Evolutionary conservation across 495 filamentous ascomycete species (phyloP).

Genomic region (Elasticomyces elasticus): DNA sequence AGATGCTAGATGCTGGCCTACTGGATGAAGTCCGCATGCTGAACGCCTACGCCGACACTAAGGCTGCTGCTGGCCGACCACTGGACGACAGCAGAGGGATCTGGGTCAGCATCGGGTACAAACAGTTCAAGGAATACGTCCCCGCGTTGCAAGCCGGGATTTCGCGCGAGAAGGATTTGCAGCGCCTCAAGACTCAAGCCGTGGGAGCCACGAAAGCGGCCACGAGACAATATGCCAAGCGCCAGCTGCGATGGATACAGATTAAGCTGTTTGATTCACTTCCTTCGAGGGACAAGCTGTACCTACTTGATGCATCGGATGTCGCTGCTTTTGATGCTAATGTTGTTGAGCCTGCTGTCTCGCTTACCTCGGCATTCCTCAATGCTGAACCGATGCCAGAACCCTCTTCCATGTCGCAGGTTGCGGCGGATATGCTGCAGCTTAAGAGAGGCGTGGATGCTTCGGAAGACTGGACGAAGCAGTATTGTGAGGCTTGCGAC

Average conservation of each 20-base stretch:
- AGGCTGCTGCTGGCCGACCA: constrained; percentile 38
- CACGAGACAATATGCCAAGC: constrained; percentile 76
- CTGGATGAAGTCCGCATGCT: constrained; percentile 56
- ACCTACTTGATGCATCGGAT: constrained; percentile 66
- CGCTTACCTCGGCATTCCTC: constrained; percentile 53
- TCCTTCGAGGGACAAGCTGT: constrained; percentile 45
- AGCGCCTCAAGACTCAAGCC: constrained; percentile 35
- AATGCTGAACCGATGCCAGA: constrained; percentile 42
- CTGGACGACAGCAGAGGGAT: constrained; percentile 72
- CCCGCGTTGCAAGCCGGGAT: constrained; percentile 36
- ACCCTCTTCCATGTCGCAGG: constrained; percentile 54
- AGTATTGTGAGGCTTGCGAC: constrained; percentile 60
- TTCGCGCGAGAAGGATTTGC: constrained; percentile 33
- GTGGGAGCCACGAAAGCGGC: constrained; percentile 59
- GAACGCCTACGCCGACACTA: constrained; percentile 42
- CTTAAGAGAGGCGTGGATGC: constrained; percentile 40
- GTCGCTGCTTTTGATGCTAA: constrained; percentile 42
- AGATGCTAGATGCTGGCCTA: constrained; percentile 70
- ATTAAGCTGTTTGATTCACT: constrained; percentile 65
- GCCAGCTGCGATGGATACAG: constrained; percentile 78
- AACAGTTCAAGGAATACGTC: constrained; percentile 70
- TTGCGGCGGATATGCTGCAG: constrained; percentile 43
- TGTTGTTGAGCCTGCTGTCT: constrained; percentile 54
- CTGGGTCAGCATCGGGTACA: constrained; percentile 93
- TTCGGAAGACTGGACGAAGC: constrained; percentile 41